Base-by-base conservation (phyloP, 1,139 yeast genomes). In the Sugiyamaella sp. region DNA sequence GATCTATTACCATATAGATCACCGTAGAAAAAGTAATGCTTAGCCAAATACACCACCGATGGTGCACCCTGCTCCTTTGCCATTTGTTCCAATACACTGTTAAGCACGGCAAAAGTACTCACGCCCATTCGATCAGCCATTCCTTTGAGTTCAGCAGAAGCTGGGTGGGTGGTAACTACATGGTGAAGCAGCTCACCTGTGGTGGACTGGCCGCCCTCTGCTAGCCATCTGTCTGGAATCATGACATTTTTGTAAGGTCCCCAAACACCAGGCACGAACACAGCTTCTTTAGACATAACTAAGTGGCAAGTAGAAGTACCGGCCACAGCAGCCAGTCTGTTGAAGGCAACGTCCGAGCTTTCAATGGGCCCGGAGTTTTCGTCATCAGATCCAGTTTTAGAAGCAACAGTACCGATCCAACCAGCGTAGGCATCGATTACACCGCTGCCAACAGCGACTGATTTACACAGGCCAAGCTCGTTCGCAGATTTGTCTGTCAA, bases 121-220 rank as follows among this genome's bases (percentile, higher is more conserved):
- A 85, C 75, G 54, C 82, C 82, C 3, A 87, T 81, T 20, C 84
- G 80, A 58, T 80, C 83, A 0, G 95, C 81, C 14, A 56, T 53
- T 59, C 80, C 81, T 8, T 82, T 78, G 53, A 91, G 78, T 65
- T 87, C 88, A 8, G 81, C 75, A 62, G 84, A 84, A 0, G 98
- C 96, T 0, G 97, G 97, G 67, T 93, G 99, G 16, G 87, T 85
- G 4, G 89, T 78, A 59, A 93, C 73, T n/a, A 91, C 95, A 71
- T 89, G 96, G 2, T 93, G 95, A 63, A 93, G 78, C 49, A 93
- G 78, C 35, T 95, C 97, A 61, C 99, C 99, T 1, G 99, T 93
- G 67, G 96, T 87, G 19, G 95, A 86, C 72, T 93, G 99, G 17
- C 99, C 99, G 66, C 99, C 99, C 74, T 93, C 99, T n/a, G 98